Conservation (phyloP, 208 protist genomes). For the Vickermania spadyakhi region DNA sequence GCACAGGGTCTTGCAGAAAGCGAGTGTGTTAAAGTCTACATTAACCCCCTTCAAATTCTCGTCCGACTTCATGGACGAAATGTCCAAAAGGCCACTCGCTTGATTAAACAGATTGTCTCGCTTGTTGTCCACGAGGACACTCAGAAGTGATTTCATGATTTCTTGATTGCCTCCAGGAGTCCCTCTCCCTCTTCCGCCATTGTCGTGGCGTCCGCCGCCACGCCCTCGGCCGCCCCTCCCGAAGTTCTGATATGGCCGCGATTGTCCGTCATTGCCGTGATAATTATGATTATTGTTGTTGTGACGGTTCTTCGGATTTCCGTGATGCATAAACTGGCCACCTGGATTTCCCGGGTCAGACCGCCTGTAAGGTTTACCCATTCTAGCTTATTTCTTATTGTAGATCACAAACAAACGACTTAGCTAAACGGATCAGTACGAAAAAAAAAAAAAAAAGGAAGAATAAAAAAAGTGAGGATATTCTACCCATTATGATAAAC, state of each 20-base stretch:
- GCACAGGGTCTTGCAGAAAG: slow-evolving; percentile 64
- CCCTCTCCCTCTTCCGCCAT: slow-evolving; percentile 17
- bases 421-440: background rate
- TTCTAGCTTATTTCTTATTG: background rate
- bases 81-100: slow-evolving; percentile 39
- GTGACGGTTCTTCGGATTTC: slow-evolving; percentile 11
- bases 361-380: too few relatives aligned
- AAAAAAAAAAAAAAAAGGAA: slow-evolving; percentile 6
- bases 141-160: slow-evolving; percentile 76
- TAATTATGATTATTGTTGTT: slow-evolving; percentile 19
- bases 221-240: slow-evolving; percentile 4
- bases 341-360: too few relatives aligned
- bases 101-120: slow-evolving; percentile 29
- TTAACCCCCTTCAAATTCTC: too few relatives aligned
- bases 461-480: slow-evolving; percentile 4
- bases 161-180: slow-evolving; percentile 14
- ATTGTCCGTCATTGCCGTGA: background rate
- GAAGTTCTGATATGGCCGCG: background rate
- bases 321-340: too few relatives aligned
- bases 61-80: slow-evolving; percentile 53
- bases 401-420: too few relatives aligned
- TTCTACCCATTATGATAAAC: too few relatives aligned
- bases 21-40: slow-evolving; percentile 78
- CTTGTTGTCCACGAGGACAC: slow-evolving; percentile 71
- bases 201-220: slow-evolving; percentile 6